Evolutionary conservation across 441 rosid genomes (phyloP), one percentile per base, ranked within the genome.

Genomic region (Theobroma grandiflorum): DNA sequence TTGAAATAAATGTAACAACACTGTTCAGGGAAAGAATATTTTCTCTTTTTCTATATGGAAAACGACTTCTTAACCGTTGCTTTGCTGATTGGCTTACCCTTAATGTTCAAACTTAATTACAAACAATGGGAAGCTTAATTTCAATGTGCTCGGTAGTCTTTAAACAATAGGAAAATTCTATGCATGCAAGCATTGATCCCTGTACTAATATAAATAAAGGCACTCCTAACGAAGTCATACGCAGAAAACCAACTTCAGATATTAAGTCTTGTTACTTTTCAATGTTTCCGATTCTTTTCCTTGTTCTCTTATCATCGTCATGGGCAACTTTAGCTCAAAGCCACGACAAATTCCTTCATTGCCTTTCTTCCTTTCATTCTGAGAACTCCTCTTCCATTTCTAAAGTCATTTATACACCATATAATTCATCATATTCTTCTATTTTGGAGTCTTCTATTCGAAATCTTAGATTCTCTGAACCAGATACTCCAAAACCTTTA

Each of bases 401-500:
- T 15, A 4, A 76, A 4, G 49, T 71, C 4, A 59, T 78, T 38
- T 72, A 47, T 61, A 1, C 53, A 10, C 81, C 62, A 38, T 43
- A 65, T 8, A 82, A 83, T 57, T 26, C 86, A 22, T 79, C 83
- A 1, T 79, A 81, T 50, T 14, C 76, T 6, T 68, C 78, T 9
- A 45, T 69, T n/a, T 67, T 85, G 31, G 67, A 62, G 9, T 62
- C 14, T 14, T 11, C 38, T 9, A 37, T 37, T 6, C 18, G 15
- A 2, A 58, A 58, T 58, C 22, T 58, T 2, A 58, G 63, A n/a
- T 58, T 58, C 20, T 5, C 16, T 69, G 31, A 26, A 72, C 53
- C 6, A 71, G 43, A 8, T 55, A 74, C 86, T n/a, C 80, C 85
- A 18, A 76, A 79, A 79, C 88, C 89, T 0, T 76, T 84, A 65